Evolutionary conservation across 371 early-diverging fungal genomes (phyloP), one percentile per base, ranked within the genome.

Genomic region (Apophysomyces ossiformis): DNA sequence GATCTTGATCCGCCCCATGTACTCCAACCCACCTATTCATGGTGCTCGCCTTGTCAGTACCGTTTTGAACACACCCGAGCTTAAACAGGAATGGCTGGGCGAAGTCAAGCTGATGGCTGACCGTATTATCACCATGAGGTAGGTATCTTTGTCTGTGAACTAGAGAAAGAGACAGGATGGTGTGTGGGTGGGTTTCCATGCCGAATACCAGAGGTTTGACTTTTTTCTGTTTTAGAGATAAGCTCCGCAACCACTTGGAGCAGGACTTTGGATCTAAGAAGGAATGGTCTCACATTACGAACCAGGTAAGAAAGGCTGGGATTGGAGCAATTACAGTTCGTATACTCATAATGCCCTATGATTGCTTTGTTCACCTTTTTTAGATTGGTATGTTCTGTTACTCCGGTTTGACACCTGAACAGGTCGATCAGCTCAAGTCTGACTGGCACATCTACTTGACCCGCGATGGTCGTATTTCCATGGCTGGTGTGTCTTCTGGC

Each of bases 301-400:
- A 89, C 78, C 99, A 99, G 68, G 68, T 71, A 65, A 57, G 43
- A 38, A 18, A 38, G 57, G 32, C 12, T 36, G 4, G 37, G n/a
- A 26, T 32, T 26, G 9, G 54, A 62, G 36, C 21, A 38, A 37
- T 8, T 37, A 18, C 44, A 37, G 7, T 32, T 15, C 35, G 64
- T 68, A n/a, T 39, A 44, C 16, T 16, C 39, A 11, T 8, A 4
- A 41, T 13, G 11, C n/a, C n/a, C n/a, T n/a, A n/a, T n/a, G n/a
- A n/a, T n/a, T n/a, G n/a, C 2, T 41, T 41, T 41, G 41, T 41
- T 26, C 32, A 2, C 2, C n/a, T 16, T 7, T 21, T 32, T 26
- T 61, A 68, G 86, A 99, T 99, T 71, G 99, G 99, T 77, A 99
- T 99, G 99, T 99, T 99, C 91, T 96, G 95, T 86, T 99, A 84